phyloP scores from a whole-genome alignment of 371 early-diverging fungal species.

The Zopfochytrium polystomum region DNA sequence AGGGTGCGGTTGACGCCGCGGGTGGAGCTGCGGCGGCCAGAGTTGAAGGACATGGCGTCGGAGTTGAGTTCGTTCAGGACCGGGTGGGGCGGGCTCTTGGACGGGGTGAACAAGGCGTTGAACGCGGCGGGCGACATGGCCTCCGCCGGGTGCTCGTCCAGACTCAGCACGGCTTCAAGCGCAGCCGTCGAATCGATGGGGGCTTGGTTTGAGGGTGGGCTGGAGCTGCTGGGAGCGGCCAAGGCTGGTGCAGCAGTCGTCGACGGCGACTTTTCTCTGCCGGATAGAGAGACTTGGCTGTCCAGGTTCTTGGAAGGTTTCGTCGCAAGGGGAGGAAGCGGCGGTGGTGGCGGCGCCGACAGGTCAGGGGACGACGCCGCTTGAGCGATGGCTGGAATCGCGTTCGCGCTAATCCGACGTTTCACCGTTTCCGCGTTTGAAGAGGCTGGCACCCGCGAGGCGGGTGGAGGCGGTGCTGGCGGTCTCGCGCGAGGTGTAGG shows the following conservation, averaged over 20 bases:
- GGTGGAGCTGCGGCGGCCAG: background rate
- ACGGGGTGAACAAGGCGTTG: background rate
- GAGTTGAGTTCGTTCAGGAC: background rate
- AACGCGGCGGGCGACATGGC: background rate
- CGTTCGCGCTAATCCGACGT: background rate
- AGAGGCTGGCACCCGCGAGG: slow-evolving; percentile 6
- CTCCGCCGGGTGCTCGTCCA: background rate
- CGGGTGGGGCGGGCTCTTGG: background rate
- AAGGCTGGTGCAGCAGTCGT: background rate
- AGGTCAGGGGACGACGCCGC: slow-evolving; percentile 3
- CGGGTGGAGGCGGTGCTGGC: slow-evolving; percentile 38
- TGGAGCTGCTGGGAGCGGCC: background rate
- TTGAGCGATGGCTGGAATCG: background rate
- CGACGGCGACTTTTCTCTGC: background rate
- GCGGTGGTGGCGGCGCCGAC: slow-evolving; percentile 21
- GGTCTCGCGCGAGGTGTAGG: slow-evolving; percentile 18
- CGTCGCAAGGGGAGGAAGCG: slow-evolving; percentile 21
- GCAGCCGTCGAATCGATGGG: background rate
- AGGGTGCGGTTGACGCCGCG: slow-evolving; percentile 1
- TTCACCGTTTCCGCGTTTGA: background rate
- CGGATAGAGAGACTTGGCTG: background rate
- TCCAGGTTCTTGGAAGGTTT: slow-evolving; percentile 12
- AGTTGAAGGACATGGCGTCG: background rate
- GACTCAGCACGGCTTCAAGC: background rate
- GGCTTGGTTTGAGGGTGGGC: background rate